These are phyloP conservation scores for Abrus pulchellus DNA, from an alignment of 306 rosid genomes.

Conservation along the genomic window DNA sequence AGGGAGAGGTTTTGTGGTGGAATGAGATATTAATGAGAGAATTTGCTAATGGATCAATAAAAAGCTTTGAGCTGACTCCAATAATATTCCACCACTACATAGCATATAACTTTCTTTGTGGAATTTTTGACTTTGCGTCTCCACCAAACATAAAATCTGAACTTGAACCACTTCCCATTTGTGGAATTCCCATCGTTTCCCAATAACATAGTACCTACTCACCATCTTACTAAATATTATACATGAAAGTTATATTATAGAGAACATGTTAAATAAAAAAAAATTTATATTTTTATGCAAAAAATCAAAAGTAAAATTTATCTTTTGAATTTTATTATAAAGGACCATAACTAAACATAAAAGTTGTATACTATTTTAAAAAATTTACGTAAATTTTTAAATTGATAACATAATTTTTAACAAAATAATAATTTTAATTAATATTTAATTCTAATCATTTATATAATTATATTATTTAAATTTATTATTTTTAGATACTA, in stretches of 20 bases:
- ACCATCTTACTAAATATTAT: constrained; percentile 44
- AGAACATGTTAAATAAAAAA: too few relatives aligned
- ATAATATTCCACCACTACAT: constrained; percentile 58
- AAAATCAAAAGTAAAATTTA: too few relatives aligned
- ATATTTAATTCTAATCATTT: too few relatives aligned
- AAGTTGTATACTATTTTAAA: too few relatives aligned
- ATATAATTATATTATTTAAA: too few relatives aligned
- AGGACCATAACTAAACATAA: too few relatives aligned
- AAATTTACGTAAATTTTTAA: too few relatives aligned
- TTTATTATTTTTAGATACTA: too few relatives aligned
- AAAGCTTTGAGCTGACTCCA: constrained; percentile 70
- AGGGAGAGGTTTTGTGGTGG: constrained; percentile 45
- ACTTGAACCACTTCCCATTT: constrained; percentile 63
- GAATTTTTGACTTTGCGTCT: constrained; percentile 54
- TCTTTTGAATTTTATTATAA: too few relatives aligned
- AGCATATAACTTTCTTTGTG: constrained; percentile 44
- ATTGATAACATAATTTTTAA: too few relatives aligned
- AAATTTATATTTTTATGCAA: too few relatives aligned
- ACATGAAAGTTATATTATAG: background rate
- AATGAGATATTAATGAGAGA: constrained; percentile 51
- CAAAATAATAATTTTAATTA: too few relatives aligned
- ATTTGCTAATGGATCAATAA: constrained; percentile 50
- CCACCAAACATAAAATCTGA: constrained; percentile 54
- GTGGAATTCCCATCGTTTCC: constrained; percentile 60
- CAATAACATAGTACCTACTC: constrained; percentile 59